Evolutionary conservation across 495 filamentous ascomycete species (phyloP), one percentile per base, ranked within the genome.

Genomic region (Aspergillus egyptiacus): DNA sequence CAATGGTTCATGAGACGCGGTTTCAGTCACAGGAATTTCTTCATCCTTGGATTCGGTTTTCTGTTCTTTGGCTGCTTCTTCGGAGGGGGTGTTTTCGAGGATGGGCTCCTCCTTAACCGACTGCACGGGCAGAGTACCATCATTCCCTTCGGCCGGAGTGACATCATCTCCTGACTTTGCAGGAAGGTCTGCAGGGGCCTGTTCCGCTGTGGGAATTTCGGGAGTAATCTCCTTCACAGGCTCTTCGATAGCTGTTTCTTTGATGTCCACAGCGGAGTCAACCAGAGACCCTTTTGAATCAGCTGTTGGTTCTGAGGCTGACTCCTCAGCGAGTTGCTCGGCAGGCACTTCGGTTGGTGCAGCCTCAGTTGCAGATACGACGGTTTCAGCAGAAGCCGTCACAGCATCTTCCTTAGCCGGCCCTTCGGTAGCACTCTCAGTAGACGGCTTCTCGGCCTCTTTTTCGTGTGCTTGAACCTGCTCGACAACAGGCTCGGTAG

Each of bases 311-410:
- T 56, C 51, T 22, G 55, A 59, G 41, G 56, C 15, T 32, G 56
- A 6, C 36, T 45, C 41, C 17, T 3, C 11, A 7, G 45, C 15
- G 6, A n/a, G 36, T 27, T 48, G 15, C 27, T 39, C 23, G 8
- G 25, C 15, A 13, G 42, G 1, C 17, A 56, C 54, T 15, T 60
- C 57, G 18, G 32, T 44, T n/a, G 51, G 5, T 35, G 37, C 31
- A 35, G 40, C 10, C 13, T 65, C 57, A 6, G 44, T 44, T 31
- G 46, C 28, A 24, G 57, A 39, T 22, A 61, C 57, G 7, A 34
- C 48, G 33, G 40, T 22, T 13, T 39, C 20, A 41, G 57, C 51
- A 11, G 24, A 4, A 11, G 47, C 43, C 23, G 53, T 40, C 14
- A 45, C 20, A n/a, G 34, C 10, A 23, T 42, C 38, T 30, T 45